These are phyloP conservation scores for Ceratocystiopsis brevicomis DNA, from an alignment of 2,329 filamentous ascomycete species.

Conservation along the genomic window DNA sequence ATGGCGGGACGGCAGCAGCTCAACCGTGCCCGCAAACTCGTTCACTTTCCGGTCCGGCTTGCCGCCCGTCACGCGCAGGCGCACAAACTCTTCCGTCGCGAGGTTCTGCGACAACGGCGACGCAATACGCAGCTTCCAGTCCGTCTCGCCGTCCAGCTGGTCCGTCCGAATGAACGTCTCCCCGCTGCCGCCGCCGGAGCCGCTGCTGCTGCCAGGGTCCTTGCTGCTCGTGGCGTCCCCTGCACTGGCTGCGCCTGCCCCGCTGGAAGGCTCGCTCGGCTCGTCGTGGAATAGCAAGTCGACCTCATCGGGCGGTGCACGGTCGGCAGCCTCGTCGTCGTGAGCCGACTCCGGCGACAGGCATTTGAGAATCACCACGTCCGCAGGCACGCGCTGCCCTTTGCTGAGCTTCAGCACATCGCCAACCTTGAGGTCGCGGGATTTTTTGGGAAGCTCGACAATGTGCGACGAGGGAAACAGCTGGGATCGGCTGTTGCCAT, in stretches of 20 bases:
- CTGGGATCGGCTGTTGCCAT: conserved; percentile 18
- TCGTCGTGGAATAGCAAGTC: conserved; percentile 6
- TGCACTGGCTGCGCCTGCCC: too few relatives aligned
- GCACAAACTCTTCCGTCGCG: conserved; percentile 49
- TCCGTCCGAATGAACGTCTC: conserved; percentile 97
- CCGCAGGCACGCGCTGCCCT: conserved; percentile 82
- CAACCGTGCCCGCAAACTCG: conserved; percentile 79
- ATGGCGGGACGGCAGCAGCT: conserved; percentile 36
- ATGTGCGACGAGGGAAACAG: conserved; percentile 28
- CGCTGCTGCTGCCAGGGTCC: background rate
- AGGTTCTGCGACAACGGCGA: conserved; percentile 73
- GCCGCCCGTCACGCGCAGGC: conserved; percentile 56
- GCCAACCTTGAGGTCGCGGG: conserved; percentile 76
- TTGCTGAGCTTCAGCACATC: conserved; percentile 88
- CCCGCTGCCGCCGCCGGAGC: conserved; percentile 31
- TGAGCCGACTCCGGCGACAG: conserved; percentile 14
- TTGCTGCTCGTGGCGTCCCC: conserved; percentile 1
- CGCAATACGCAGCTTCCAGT: conserved; percentile 89
- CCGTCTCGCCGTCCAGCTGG: conserved; percentile 91
- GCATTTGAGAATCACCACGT: conserved; percentile 84
- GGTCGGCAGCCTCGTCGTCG: conserved; percentile 13
- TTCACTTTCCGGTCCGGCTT: conserved; percentile 90
- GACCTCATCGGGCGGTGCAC: conserved; percentile 16
- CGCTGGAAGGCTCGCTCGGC: conserved; percentile 1
- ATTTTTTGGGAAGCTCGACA: conserved; percentile 58